Evolutionary conservation across 129 eudicot genomes (phyloP).

Genomic region (Silybum marianum): DNA sequence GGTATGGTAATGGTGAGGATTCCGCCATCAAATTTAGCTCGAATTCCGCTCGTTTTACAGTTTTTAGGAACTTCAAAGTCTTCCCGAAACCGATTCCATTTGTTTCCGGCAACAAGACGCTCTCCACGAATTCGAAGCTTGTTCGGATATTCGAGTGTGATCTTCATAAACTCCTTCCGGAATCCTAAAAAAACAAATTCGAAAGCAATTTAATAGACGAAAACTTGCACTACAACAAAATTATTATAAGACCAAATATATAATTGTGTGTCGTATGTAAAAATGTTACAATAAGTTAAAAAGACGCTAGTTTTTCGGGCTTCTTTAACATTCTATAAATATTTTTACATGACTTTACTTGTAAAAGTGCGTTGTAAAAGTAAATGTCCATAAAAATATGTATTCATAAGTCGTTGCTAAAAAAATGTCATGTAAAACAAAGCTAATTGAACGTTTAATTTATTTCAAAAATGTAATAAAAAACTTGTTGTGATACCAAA

Average conservation of each 20-base stretch:
- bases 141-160: conserved; percentile 53
- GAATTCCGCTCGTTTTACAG: conserved; percentile 33
- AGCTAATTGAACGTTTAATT: too few relatives aligned
- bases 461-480: too few relatives aligned
- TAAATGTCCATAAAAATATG: neutral
- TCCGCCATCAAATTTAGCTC: conserved; percentile 64
- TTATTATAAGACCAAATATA: neutral
- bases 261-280: neutral
- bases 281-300: neutral
- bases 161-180: conserved; percentile 43
- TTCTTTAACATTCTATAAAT: neutral
- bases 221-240: neutral
- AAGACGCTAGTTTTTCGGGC: neutral
- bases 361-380: neutral
- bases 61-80: conserved; percentile 48
- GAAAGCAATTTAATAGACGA: neutral
- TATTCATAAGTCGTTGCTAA: neutral
- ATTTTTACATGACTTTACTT: too few relatives aligned
- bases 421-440: too few relatives aligned
- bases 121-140: conserved; percentile 59
- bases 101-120: conserved; percentile 51
- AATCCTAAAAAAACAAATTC: conserved; percentile 42
- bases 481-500: too few relatives aligned
- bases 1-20: conserved; percentile 55
- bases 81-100: conserved; percentile 65